Percentiles rank a stretch among this genome's conserved stretches.
phyloP scores from a whole-genome alignment of 1,284 basidiomycete genomes.

The Heterobasidion occidentale region DNA sequence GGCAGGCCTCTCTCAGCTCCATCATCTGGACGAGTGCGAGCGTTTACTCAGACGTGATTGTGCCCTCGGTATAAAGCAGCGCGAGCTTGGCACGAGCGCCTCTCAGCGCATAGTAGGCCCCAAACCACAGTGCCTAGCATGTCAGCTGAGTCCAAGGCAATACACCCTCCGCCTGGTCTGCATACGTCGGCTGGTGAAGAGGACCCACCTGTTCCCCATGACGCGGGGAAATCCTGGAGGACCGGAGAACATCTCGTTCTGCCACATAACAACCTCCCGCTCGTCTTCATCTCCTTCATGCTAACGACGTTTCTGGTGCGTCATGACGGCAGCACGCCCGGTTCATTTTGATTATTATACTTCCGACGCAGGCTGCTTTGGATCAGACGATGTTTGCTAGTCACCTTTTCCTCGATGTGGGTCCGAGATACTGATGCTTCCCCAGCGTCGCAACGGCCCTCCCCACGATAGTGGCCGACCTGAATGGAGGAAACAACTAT shows the following conservation, averaged over 20 bases:
- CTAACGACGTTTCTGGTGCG: constrained; percentile 30
- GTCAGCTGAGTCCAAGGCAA: too few relatives aligned
- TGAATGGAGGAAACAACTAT: constrained; percentile 63
- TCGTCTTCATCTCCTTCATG: constrained; percentile 35
- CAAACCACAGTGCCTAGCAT: too few relatives aligned
- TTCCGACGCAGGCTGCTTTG: constrained; percentile 26
- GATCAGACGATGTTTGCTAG: constrained; percentile 28
- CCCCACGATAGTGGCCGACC: constrained; percentile 64
- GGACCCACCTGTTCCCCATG: too few relatives aligned
- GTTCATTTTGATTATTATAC: background rate
- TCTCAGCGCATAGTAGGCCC: too few relatives aligned
- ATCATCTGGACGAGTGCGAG: too few relatives aligned
- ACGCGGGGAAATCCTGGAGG: constrained; percentile 21
- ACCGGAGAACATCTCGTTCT: constrained; percentile 29
- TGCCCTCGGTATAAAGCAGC: too few relatives aligned
- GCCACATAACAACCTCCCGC: constrained; percentile 30
- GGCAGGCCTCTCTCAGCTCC: too few relatives aligned
- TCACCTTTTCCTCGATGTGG: background rate
- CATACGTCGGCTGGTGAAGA: too few relatives aligned
- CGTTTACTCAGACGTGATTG: too few relatives aligned
- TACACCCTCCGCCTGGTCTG: too few relatives aligned
- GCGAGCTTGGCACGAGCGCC: too few relatives aligned
- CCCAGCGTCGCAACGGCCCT: constrained; percentile 66
- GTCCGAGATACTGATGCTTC: background rate
- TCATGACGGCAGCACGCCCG: background rate